Base-by-base conservation (phyloP, 2,329 filamentous ascomycete species). In the Penicillium sp. region DNA sequence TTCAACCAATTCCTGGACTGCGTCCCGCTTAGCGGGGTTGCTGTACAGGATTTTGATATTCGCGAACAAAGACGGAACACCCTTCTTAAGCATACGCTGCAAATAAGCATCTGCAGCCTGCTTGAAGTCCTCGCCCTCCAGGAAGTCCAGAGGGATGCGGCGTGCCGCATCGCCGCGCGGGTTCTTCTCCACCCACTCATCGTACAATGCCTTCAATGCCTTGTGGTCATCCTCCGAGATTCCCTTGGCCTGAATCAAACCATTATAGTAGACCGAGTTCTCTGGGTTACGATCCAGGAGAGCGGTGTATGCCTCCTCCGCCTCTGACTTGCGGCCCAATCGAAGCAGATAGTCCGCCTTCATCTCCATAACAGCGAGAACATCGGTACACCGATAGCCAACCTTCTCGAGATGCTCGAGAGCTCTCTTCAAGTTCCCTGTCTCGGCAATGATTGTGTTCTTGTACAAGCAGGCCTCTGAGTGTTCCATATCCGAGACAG, bases 401-500 rank as follows among this genome's bases (percentile, higher is more conserved):
- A 91, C 86, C 12, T 86, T 84, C 62, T 97, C 89, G 44, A 99
- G 83, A 73, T 99, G 93, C 66, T 96, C 89, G 73, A 98, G 80
- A 5, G 95, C 95, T 72, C 90, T 87, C 72, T 96, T 84, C 55
- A 88, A 85, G 68, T 98, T 90, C 17, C 93, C 93, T 61, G 88
- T 87, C 79, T 98, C 96, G 40, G 92, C 92, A 75, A 99, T 98
- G 72, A 99, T 88, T 51, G 85, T 86, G 79, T 97, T 99, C 80
- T 97, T 97, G 83, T 99, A 99, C 80, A 99, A 84, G 61, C 92
- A 84, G 49, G 94, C 92, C 80, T 99, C 95, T 35, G 93, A 95
- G 78, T 98, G 91, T 78, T 99, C 95, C 73, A 94, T 86, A 75
- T 98, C 94, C 53, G 85, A 83, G 74, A 90, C 89, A 13, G 88